A percentile compares a stretch with the other conserved stretches of the same genome.
These are phyloP conservation scores for Tephrocybe rancida DNA, from an alignment of 768 basidiomycete species.

Conservation along the genomic window DNA sequence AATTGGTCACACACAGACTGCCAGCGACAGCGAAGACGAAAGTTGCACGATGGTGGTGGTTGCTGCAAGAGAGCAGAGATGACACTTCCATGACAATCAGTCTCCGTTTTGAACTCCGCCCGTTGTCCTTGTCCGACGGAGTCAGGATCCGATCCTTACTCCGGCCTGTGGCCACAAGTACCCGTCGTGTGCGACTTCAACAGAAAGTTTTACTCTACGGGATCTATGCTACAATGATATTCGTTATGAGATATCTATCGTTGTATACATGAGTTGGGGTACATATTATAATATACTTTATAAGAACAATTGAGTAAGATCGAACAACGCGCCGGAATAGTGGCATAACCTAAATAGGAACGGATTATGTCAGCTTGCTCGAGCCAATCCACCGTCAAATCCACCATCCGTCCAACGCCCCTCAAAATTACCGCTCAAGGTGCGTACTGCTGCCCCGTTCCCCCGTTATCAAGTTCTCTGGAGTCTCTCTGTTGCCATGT, in stretches of 20 bases:
- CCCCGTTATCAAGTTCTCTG: conserved; percentile 16
- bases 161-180: background rate
- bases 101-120: conserved; percentile 34
- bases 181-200: background rate
- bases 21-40: conserved; percentile 37
- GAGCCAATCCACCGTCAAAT: conserved; percentile 18
- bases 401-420: conserved; percentile 30
- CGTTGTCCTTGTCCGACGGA: conserved; percentile 14
- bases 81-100: conserved; percentile 21
- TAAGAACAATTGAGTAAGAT: background rate
- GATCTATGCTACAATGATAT: no score
- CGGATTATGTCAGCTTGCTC: conserved; percentile 38
- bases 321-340: background rate
- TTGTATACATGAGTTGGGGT: no score
- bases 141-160: background rate
- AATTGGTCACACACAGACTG: conserved; percentile 54
- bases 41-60: conserved; percentile 40
- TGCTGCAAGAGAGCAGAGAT: conserved; percentile 30
- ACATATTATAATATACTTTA: no score
- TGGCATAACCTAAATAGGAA: conserved; percentile 12
- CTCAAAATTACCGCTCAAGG: conserved; percentile 44
- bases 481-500: conserved; percentile 9
- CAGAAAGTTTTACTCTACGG: no score
- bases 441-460: conserved; percentile 28
- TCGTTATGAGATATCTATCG: no score